Conservation (phyloP, 169 alveolate species). For the Plasmodium coatneyi region DNA sequence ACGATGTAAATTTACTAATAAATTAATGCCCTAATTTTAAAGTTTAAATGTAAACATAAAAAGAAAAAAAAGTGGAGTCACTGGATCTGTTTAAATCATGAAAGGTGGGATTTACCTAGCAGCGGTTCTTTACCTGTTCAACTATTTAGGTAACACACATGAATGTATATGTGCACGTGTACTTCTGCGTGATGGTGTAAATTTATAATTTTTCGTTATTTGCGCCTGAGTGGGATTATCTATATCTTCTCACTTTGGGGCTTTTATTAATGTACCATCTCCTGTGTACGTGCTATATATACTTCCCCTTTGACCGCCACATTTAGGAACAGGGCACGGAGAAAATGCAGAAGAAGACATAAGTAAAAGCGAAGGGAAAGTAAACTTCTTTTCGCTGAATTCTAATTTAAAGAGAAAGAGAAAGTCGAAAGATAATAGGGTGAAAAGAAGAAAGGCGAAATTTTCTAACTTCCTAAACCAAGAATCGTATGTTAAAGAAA, state of each 20-base stretch:
- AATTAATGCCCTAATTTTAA: neutral
- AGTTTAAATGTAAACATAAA: neutral
- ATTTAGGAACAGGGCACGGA: neutral
- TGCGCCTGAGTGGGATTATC: neutral
- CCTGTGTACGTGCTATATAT: neutral
- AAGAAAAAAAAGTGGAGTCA: neutral
- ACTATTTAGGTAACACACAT: neutral
- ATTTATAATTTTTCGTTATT: neutral
- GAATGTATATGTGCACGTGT: neutral
- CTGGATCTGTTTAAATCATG: neutral
- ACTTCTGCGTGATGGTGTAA: neutral
- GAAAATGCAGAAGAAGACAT: neutral
- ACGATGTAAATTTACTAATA: neutral
- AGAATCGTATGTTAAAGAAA: conserved; percentile 1
- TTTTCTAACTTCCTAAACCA: neutral
- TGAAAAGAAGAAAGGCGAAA: neutral
- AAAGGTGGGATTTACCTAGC: neutral
- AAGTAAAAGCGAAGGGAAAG: neutral
- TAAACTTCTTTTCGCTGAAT: neutral
- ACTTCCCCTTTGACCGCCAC: neutral
- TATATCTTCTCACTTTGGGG: neutral
- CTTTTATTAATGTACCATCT: neutral
- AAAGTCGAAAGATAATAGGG: conserved; percentile 20
- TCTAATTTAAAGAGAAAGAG: neutral
- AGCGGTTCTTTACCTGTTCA: neutral